phyloP scores from a whole-genome alignment of 371 early-diverging fungal genomes.

The Saksenaea vasiformis region DNA sequence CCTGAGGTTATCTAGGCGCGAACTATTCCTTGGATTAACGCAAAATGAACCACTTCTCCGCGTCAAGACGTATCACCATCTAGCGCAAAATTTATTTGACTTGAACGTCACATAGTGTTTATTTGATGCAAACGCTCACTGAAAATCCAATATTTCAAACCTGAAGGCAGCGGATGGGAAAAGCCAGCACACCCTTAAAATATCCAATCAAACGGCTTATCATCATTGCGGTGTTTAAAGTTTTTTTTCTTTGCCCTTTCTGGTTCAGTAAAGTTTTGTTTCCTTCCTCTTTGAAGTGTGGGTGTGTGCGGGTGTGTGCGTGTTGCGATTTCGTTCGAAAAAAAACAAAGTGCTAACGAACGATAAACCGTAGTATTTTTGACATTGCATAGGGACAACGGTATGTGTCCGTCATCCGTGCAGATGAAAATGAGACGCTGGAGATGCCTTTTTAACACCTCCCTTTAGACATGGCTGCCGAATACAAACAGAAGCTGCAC shows the following conservation, averaged over 20 bases:
- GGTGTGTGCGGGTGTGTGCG: background rate
- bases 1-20: too few species aligned
- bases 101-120: too few species aligned
- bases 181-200: too few species aligned
- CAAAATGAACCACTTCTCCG: too few species aligned
- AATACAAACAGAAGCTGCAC: conserved; percentile 66
- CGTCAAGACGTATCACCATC: too few species aligned
- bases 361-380: background rate
- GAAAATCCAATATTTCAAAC: too few species aligned
- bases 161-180: too few species aligned
- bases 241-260: background rate
- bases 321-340: background rate
- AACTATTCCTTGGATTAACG: too few species aligned
- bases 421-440: background rate
- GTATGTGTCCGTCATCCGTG: background rate
- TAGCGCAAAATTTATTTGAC: too few species aligned
- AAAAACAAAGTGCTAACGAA: background rate
- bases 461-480: conserved; percentile 43
- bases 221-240: background rate
- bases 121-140: too few species aligned
- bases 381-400: background rate
- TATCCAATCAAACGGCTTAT: background rate
- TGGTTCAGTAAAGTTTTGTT: background rate
- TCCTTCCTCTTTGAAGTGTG: background rate
- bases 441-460: background rate